Conservation (phyloP, 169 alveolate species). For the Eimeria maxima region DNA sequence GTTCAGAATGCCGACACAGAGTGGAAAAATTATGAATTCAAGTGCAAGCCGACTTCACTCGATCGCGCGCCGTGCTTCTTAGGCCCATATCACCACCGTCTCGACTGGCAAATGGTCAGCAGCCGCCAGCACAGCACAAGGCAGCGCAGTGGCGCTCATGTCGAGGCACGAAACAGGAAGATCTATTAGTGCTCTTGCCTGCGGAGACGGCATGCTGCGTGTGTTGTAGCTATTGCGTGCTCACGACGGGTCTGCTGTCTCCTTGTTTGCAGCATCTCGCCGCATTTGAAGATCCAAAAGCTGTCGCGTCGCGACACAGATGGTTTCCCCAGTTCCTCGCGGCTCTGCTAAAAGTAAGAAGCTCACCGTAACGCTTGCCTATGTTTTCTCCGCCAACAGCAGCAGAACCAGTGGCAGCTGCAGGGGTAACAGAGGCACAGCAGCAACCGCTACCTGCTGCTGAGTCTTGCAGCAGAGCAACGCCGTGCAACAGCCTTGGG, state of each 20-base stretch:
- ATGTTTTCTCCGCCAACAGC: not conserved
- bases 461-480: not conserved
- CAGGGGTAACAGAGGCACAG: not conserved
- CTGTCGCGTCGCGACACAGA: not conserved
- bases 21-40: conserved; percentile 78
- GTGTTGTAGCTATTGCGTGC: not conserved
- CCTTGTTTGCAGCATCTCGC: not conserved
- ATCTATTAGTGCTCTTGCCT: not conserved
- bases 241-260: too few relatives aligned
- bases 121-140: not conserved
- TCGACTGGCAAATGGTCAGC: conserved; percentile 83
- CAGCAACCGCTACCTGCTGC: conserved; percentile 5
- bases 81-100: conserved; percentile 83
- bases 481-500: not conserved
- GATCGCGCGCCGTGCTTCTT: conserved; percentile 60
- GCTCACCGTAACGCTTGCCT: not conserved
- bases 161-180: not conserved
- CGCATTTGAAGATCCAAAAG: conserved; percentile 22
- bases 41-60: conserved; percentile 78
- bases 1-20: not conserved
- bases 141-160: not conserved
- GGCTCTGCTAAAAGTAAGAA: conserved; percentile 8
- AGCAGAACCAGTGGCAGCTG: not conserved
- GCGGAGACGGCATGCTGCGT: not conserved
- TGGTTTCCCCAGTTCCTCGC: conserved; percentile 49